phyloP scores from a whole-genome alignment of 345 rosid species.

The Psidium guajava region DNA sequence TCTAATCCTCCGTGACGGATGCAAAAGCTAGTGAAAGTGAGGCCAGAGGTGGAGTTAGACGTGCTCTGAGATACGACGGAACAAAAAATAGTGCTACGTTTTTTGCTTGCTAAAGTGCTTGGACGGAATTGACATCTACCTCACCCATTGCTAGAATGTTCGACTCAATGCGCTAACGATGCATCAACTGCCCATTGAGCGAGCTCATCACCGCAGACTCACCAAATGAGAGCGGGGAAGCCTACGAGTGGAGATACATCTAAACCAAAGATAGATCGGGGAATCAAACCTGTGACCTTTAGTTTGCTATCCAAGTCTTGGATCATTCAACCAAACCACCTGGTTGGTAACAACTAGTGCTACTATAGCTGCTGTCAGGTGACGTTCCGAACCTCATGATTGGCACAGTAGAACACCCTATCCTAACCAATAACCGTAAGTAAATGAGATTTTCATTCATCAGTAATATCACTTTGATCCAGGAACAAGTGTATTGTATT shows the following conservation, averaged over 20 bases:
- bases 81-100: not conserved
- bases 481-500: not conserved
- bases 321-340: not conserved
- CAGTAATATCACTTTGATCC: not conserved
- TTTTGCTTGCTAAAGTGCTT: not conserved
- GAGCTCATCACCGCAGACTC: not conserved
- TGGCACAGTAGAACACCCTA: not conserved
- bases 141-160: not conserved
- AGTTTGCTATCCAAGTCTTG: not conserved
- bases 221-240: not conserved
- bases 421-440: not conserved
- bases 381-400: not conserved
- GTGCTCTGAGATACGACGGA: not conserved
- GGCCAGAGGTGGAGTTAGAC: not conserved
- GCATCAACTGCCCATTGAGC: not conserved
- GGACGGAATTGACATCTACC: not conserved
- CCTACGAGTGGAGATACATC: not conserved
- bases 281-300: not conserved
- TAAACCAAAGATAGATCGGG: not conserved
- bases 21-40: not conserved
- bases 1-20: not conserved
- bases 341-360: not conserved
- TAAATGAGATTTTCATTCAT: not conserved
- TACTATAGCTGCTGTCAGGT: not conserved
- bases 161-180: not conserved